Base-by-base conservation (phyloP, 2,329 filamentous ascomycete genomes). In the Calycina herbarum region DNA sequence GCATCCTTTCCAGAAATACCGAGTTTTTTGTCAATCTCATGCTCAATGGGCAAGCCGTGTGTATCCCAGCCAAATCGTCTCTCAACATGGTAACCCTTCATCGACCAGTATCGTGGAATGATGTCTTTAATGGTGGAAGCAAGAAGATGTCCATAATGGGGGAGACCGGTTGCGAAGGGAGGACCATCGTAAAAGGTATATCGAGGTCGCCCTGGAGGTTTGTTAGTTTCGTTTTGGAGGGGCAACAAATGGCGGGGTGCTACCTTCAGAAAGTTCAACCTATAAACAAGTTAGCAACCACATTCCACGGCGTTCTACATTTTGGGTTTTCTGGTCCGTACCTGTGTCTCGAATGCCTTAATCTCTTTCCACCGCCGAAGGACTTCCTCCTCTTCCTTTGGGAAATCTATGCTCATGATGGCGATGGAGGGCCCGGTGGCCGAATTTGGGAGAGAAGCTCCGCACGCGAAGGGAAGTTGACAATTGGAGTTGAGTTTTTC, bases 41-140 rank as follows among this genome's bases (percentile, higher is more conserved):
- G 92, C 81, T 98, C 94, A 72, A 98, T 95, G 17, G 94, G 94
- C 62, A 98, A 84, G 67, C 94, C 94, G 76, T 97, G 94, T 1
- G 94, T 93, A 77, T 97, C 94, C 94, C 94, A 97, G 62, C 94
- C 94, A 72, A 97, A 97, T 66, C 94, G 86, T 70, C 94, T 87
- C 81, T 95, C 92, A 62, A 97, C 94, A 81, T 96, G 91, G 76
- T 89, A 92, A 17, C 94, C 94, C 77, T 96, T 96, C 94, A 97
- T 97, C 61, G 93, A 93, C 93, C 94, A 97, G 79, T 97, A 98
- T 72, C 94, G 85, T 8, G 94, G 93, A 71, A 98, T 96, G 67
- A 97, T 95, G 78, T 97, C 94, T 79, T 98, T 97, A 81, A 97
- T 97, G 60, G 94, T 97, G 24, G 93, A 96, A 45, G 94, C 91